These are phyloP conservation scores for Collybiopsis confluens DNA, from an alignment of 768 basidiomycete species.

Conservation along the genomic window DNA sequence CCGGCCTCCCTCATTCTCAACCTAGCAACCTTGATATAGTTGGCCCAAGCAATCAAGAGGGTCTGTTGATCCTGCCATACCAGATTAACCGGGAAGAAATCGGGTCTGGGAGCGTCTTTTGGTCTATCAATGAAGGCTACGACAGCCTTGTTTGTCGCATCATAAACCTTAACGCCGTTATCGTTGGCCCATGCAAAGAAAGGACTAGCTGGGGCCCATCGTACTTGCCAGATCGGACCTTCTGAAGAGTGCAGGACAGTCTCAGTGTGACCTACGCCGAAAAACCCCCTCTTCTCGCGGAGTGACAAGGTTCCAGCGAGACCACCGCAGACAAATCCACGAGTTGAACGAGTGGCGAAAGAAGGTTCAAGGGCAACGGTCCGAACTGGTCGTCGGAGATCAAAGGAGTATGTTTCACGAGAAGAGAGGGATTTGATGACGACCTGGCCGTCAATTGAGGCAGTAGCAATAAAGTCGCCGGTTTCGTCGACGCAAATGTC, in stretches of 20 bases:
- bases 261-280: slow-evolving; percentile 71
- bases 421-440: slow-evolving; percentile 77
- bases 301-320: slow-evolving; percentile 83
- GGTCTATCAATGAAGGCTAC: slow-evolving; percentile 86
- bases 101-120: slow-evolving; percentile 79
- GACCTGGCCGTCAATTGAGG: slow-evolving; percentile 93
- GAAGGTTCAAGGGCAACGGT: slow-evolving; percentile 87
- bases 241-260: slow-evolving; percentile 77
- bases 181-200: slow-evolving; percentile 98
- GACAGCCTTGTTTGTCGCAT: slow-evolving; percentile 68
- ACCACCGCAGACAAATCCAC: slow-evolving; percentile 88
- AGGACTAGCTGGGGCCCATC: slow-evolving; percentile 65
- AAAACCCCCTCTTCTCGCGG: slow-evolving; percentile 92
- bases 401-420: slow-evolving; percentile 74
- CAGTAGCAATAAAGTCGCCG: slow-evolving; percentile 86
- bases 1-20: slow-evolving; percentile 52
- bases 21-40: slow-evolving; percentile 86
- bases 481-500: slow-evolving; percentile 83
- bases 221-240: slow-evolving; percentile 90
- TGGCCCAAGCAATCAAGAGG: slow-evolving; percentile 90
- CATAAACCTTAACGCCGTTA: slow-evolving; percentile 89
- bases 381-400: slow-evolving; percentile 90
- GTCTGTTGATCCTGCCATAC: slow-evolving; percentile 92
- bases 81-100: slow-evolving; percentile 90
- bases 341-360: slow-evolving; percentile 73